Evolutionary conservation across 495 filamentous ascomycete genomes (phyloP), one percentile per base, ranked within the genome.

Genomic region (Xylaria longipes): DNA sequence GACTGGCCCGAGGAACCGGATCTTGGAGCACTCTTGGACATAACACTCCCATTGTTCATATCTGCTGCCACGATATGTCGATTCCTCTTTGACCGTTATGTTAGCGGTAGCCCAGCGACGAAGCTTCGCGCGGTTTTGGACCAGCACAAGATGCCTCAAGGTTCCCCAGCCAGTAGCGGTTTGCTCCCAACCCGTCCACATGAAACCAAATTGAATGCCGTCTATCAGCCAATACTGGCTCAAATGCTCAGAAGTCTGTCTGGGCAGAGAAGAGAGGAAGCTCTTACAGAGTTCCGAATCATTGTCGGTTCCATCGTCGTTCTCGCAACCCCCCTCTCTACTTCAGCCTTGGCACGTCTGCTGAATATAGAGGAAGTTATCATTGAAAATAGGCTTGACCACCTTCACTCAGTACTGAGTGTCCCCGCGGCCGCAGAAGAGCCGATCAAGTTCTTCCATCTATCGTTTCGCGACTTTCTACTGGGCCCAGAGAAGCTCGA

Each of bases 11-110:
- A 1, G n/a, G 48, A 52, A 27, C 27, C 48, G n/a, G n/a, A 52
- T 27, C 7, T 52, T 14, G 9, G n/a, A 52, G 1, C 14, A 3
- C 48, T 52, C 48, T 52, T 52, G 8, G 22, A 52, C 3, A 52
- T 52, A 7, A 52, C 48, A 52, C n/a, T 52, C 22, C 48, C 48
- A 52, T 52, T 52, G n/a, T 52, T 52, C 48, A 52, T 52, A 52
- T 52, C 48, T 14, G 48, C 48, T 52, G 48, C 2, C 48, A 52
- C 48, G 22, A 27, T 52, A 25, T 52, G 48, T 27, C 8, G 48
- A 12, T 52, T 27, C 27, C n/a, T 52, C 22, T 52, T 52, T 52
- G 48, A 52, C 27, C 22, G n/a, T 52, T 22, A 25, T 52, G 2
- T 52, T 25, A 52, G 48, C 22, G 48, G 48, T 11, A 12, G 8